Conservation (phyloP, 164 flowering plant species). For the Chimonanthus praecox region DNA sequence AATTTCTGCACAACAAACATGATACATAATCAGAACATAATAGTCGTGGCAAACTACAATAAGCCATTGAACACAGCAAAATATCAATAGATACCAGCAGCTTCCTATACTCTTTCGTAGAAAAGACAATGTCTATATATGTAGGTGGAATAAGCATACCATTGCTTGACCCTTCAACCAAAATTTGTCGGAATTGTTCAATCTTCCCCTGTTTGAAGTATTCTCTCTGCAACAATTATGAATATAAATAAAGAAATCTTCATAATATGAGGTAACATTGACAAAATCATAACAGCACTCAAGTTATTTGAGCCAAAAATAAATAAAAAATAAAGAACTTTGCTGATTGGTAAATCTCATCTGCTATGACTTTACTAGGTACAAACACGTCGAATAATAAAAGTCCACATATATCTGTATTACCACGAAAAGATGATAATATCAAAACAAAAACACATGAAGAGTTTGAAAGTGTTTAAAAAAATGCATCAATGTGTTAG, state of each 20-base stretch:
- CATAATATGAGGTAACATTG: neutral
- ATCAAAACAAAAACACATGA: neutral
- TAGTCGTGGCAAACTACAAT: neutral
- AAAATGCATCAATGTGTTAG: too few relatives aligned
- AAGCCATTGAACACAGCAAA: neutral
- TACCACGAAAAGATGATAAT: neutral
- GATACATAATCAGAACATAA: conserved; percentile 2
- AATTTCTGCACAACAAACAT: conserved; percentile 55
- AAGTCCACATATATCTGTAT: neutral
- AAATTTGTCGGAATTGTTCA: conserved; percentile 81
- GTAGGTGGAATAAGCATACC: conserved; percentile 34
- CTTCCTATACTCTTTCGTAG: neutral
- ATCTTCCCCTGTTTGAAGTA: conserved; percentile 93
- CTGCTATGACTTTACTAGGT: neutral
- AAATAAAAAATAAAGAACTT: too few relatives aligned
- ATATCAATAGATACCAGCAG: neutral
- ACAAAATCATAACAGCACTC: neutral
- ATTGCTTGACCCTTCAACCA: conserved; percentile 95
- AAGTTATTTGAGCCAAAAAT: neutral
- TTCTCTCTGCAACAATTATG: conserved; percentile 64
- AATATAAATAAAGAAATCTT: neutral
- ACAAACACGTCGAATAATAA: neutral
- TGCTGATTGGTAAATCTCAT: neutral
- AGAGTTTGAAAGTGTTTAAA: neutral
- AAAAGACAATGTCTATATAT: neutral